Evolutionary conservation across 306 rosid species (phyloP), one percentile per base, ranked within the genome.

Genomic region (Ceratonia siliqua): DNA sequence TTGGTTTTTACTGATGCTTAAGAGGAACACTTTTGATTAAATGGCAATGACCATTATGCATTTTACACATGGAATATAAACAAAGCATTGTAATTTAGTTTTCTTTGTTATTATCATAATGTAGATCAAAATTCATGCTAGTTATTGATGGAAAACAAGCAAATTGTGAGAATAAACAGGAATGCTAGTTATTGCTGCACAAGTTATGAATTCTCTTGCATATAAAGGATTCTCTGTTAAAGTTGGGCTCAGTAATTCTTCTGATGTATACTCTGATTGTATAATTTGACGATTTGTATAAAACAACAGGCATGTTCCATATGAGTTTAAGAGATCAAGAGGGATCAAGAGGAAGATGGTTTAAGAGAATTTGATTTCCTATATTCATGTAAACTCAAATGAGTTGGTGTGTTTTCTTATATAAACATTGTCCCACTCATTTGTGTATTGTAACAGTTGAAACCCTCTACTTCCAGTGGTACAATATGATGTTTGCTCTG

Each of bases 401-500:
- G 33, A 30, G 49, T 25, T 1, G 48, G 6, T 14, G 55, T 42
- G n/a, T 15, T 69, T 33, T 45, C 48, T 0, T 15, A 3, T 2
- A 13, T 15, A 32, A 58, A 24, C 21, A 5, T 42, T 62, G 18
- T 10, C 42, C 14, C 12, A 9, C 18, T 8, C 14, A 27, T 21
- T 28, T 21, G 43, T 75, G 46, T 24, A 25, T 68, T 76, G 1
- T 53, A 15, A 22, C n/a, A 38, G 73, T 72, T 76, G 36, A 52
- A 70, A 49, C 42, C 18, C 53, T 17, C 22, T 76, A 49, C 42
- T 48, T 54, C 58, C 28, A 30, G 48, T 22, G 39, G 42, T 70
- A 8, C 18, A 32, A 30, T 38, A 9, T 48, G 10, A 52, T 59
- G 24, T 22, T 52, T 71, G 59, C 35, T 18, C 30, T 20, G 50